These are phyloP conservation scores for Phytopythium montanum DNA, from an alignment of 352 stramenopile genomes.

Conservation along the genomic window DNA sequence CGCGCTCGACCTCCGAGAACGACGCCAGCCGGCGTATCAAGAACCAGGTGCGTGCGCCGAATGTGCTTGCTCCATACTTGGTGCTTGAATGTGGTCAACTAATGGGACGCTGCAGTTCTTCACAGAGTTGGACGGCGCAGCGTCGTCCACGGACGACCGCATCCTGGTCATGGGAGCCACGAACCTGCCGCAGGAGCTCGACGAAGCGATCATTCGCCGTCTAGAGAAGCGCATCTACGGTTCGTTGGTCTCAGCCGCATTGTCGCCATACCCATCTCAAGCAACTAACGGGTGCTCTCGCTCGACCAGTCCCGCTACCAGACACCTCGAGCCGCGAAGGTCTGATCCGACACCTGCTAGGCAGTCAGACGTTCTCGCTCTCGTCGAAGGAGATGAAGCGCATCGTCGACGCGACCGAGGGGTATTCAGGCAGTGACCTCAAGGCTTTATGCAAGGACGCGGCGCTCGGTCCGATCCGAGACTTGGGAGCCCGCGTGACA, in stretches of 20 bases:
- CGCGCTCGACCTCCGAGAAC: slow-evolving; percentile 73
- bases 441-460: slow-evolving; percentile 95
- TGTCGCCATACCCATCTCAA: not conserved
- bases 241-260: slow-evolving; percentile 11
- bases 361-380: slow-evolving; percentile 45
- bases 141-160: slow-evolving; percentile 64
- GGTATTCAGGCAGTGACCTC: slow-evolving; percentile 85
- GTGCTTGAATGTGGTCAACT: too few species aligned
- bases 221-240: slow-evolving; percentile 90
- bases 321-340: slow-evolving; percentile 44
- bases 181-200: slow-evolving; percentile 82
- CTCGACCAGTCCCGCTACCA: slow-evolving; percentile 64
- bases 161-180: slow-evolving; percentile 89
- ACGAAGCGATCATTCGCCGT: slow-evolving; percentile 83
- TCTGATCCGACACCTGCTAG: slow-evolving; percentile 58
- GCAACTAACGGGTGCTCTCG: not conserved
- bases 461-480: slow-evolving; percentile 89
- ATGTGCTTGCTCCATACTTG: not conserved
- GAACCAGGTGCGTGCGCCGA: slow-evolving; percentile 74
- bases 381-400: slow-evolving; percentile 55
- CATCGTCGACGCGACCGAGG: slow-evolving; percentile 70
- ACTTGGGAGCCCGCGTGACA: slow-evolving; percentile 53
- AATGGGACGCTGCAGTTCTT: slow-evolving; percentile 57
- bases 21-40: slow-evolving; percentile 87
- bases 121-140: slow-evolving; percentile 77